Evolutionary conservation across 1,139 yeast genomes (phyloP), one percentile per base, ranked within the genome.

Genomic region (Chernovozyma aurita): DNA sequence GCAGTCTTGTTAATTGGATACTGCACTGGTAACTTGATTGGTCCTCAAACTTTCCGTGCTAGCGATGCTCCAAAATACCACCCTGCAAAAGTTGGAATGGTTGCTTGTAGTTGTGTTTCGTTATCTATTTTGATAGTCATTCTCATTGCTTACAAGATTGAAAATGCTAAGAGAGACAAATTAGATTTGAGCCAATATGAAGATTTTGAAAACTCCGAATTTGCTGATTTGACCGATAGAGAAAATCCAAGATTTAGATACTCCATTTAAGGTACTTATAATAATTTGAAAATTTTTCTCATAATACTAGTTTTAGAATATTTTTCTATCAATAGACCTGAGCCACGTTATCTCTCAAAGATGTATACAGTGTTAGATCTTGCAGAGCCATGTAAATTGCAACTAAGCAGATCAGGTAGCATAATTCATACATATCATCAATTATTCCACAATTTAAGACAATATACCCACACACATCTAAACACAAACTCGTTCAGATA

Each of bases 221-320:
- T 73, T 50, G 62, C 70, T 12, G 90, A 82, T 50, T 58, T 80
- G 49, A 82, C 88, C 2, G 88, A 82, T 48, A 64, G 63, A 37
- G 81, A 81, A 54, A 82, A 82, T 50, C 79, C 77, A 8, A 72
- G 70, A 43, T 80, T 80, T 54, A 65, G 86, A 46, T 80, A 80
- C 16, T 18, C 33, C 14, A 33, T 34, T 12, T 36, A 32, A 20
- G 13, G 18, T n/a, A 11, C 11, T 21, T 8, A 21, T 21, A 21
- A n/a, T n/a, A n/a, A n/a, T n/a, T n/a, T n/a, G n/a, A n/a, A n/a
- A n/a, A n/a, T n/a, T n/a, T n/a, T n/a, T n/a, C n/a, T n/a, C n/a
- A n/a, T n/a, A n/a, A n/a, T n/a, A n/a, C n/a, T n/a, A n/a, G n/a
- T n/a, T n/a, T n/a, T n/a, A n/a, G n/a, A n/a, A n/a, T n/a, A n/a